phyloP scores from a whole-genome alignment of 2,329 filamentous ascomycete species.

The Diplodia scrobiculata region DNA sequence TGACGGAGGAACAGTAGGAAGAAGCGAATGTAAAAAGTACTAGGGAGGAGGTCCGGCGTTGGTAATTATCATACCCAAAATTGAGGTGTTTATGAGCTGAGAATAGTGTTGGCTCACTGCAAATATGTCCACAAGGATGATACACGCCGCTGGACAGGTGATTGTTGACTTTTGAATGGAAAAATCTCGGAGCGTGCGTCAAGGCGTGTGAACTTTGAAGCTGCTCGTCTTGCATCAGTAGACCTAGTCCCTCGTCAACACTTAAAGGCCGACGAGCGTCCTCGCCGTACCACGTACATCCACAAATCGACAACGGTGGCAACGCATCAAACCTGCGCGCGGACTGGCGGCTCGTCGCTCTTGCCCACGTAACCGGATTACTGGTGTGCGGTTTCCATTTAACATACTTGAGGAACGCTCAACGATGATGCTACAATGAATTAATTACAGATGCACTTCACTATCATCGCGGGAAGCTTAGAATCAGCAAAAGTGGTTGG shows the following conservation, averaged over 20 bases:
- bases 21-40: neutral
- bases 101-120: neutral
- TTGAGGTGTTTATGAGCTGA: neutral
- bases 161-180: neutral
- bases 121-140: neutral
- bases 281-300: no score
- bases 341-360: no score
- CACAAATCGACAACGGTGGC: no score
- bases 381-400: neutral
- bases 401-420: neutral
- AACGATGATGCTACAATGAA: neutral
- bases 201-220: neutral
- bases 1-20: conserved; percentile 53
- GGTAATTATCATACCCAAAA: neutral
- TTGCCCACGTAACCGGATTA: no score
- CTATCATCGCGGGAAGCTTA: neutral
- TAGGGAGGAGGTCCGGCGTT: neutral
- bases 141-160: neutral
- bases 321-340: rapidly evolving
- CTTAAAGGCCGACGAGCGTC: no score
- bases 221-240: neutral
- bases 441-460: neutral
- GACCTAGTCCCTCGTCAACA: no score
- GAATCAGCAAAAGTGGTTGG: neutral
- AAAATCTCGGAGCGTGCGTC: neutral